Base-by-base conservation (phyloP, 106 monocot species). In the Platanthera guangdongensis region DNA sequence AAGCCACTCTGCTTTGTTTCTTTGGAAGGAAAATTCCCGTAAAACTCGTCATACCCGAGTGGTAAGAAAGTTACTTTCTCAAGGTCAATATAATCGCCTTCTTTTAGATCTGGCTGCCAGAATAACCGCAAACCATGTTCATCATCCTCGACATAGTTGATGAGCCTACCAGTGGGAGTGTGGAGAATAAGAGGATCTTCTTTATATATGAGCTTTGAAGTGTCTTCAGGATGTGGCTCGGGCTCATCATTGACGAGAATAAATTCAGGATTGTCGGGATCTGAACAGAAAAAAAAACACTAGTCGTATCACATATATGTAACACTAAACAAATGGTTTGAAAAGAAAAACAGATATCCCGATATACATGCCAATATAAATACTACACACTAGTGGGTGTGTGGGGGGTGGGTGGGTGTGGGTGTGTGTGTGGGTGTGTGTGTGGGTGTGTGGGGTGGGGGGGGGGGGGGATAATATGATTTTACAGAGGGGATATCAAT, bases 221-320 rank as follows among this genome's bases (percentile, higher is more conserved):
- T 87, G 73, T 93, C 90, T 65, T 90, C 81, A 28, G 93, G 93
- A 72, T 93, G 87, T 68, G 88, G 87, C 68, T 88, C 93, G n/a
- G 93, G 93, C 48, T 93, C 88, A 77, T 93, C 84, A 82, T 93
- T 93, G 78, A 93, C 83, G 12, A 90, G 88, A 77, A 93, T 80
- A 83, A 93, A 93, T 81, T 93, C 93, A 78, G 91, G 78, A 51
- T 78, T 80, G 22, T 84, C 85, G n/a, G 87, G 76, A 81, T 83
- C 93, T 93, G 82, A 18, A 74, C 53, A 59, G 7, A 62, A 78
- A 53, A 54, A 74, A 72, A 68, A 45, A 68, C 39, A 68, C 8
- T 53, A 62, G 7, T 12, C 4, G 65, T 30, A 32, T 3, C 39
- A 11, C 32, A 12, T 65, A 4, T 12, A 32, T 3, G 28, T 4